Conservation (phyloP, 805 yeast genomes). For the Cyberlindnera galapagoensis region DNA sequence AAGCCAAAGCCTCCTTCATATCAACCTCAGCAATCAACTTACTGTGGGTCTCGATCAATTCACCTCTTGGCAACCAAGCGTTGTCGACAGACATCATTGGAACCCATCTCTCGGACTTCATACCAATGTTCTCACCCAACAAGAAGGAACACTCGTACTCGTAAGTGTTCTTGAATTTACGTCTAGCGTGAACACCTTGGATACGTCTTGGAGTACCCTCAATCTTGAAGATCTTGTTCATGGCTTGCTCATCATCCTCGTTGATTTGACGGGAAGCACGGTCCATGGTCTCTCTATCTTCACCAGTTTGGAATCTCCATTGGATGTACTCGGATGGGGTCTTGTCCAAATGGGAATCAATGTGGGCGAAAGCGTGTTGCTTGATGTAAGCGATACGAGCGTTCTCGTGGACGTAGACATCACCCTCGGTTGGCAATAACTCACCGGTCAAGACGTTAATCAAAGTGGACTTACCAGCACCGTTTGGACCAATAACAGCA, state of each 20-base stretch:
- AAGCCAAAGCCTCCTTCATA: conserved; percentile 99
- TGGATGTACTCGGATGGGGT: conserved; percentile 99
- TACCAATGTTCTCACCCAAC: conserved; percentile 97
- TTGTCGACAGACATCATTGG: conserved; percentile 99
- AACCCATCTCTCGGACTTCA: conserved; percentile 99
- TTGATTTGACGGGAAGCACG: conserved; percentile 98
- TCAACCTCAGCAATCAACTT: conserved; percentile 99
- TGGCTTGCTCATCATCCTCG: conserved; percentile 94
- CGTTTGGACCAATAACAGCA: conserved; percentile 99
- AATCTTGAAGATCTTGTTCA: conserved; percentile 99
- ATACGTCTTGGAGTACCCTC: conserved; percentile 99
- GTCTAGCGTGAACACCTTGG: conserved; percentile 88
- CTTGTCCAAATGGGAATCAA: conserved; percentile 97
- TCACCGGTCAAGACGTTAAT: conserved; percentile 99
- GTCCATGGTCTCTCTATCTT: conserved; percentile 99
- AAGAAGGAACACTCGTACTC: conserved; percentile 98
- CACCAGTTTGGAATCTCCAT: conserved; percentile 99
- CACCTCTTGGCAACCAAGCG: conserved; percentile 99
- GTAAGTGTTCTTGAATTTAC: conserved; percentile 99
- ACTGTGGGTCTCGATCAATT: conserved; percentile 92
- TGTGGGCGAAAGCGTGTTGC: conserved; percentile 99
- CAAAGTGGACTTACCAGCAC: conserved; percentile 99
- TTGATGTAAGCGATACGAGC: conserved; percentile 99
- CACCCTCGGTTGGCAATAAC: conserved; percentile 96
- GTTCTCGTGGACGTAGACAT: conserved; percentile 99